Base-by-base conservation (phyloP, 176 grass and related monocot genomes). In the Eleusine indica region DNA sequence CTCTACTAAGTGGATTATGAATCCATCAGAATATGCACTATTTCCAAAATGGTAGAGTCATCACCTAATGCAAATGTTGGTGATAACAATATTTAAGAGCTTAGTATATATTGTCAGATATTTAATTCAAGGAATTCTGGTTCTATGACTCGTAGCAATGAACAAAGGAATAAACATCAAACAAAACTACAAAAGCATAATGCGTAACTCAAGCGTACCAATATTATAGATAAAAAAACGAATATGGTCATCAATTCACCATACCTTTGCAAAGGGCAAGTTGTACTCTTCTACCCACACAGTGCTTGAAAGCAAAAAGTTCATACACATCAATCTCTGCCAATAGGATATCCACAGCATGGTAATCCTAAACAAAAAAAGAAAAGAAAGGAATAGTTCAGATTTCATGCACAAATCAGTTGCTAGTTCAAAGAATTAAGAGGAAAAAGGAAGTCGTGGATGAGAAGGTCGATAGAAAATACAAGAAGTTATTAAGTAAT, bases 271-370 rank as follows among this genome's bases (percentile, higher is more conserved):
- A 98, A 71, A 98, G 93, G 71, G 91, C 88, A 84, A 98, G 93
- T 2, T 98, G 90, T 35, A 88, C 77, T 86, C 83, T 95, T 90
- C 96, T 92, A 83, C 89, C 85, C 57, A 91, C 87, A 81, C 96
- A 98, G 84, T 98, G 96, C 66, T 95, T 98, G 83, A 95, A 98
- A 73, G 96, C 68, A 89, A 98, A 98, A 82, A 98, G 61, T 77
- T 98, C 96, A 77, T 98, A 98, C 21, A 98, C 87, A 80, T 98
- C 96, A 78, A 98, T 98, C 76, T 98, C 96, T 81, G 96, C 96
- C 80, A 95, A 88, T 60, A 98, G 80, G 44, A 98, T 90, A 87
- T 98, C 93, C 77, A 98, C 90, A 9, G 93, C 89, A 76, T 98
- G 93, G 70, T 95, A 88, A 86, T 93, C 87, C 91, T 97, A 85